phyloP scores from a whole-genome alignment of 306 rosid genomes.

The Gynostemma pentaphyllum region DNA sequence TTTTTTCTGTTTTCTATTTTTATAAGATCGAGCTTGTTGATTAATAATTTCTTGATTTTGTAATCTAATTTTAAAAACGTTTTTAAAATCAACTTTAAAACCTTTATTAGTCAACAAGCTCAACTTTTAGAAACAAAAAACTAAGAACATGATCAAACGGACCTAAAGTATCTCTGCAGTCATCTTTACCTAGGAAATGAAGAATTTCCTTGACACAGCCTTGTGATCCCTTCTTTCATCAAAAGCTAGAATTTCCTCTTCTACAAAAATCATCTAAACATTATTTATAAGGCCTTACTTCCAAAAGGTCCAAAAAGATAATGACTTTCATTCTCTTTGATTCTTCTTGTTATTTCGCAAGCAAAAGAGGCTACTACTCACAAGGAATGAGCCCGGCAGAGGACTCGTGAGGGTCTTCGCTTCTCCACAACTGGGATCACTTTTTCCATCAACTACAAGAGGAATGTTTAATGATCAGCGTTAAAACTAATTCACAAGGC shows the following conservation, averaged over 20 bases:
- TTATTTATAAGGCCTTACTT: neutral
- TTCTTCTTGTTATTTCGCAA: neutral
- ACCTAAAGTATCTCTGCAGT: neutral
- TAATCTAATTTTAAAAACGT: no score
- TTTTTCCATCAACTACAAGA: constrained; percentile 2
- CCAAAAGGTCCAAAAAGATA: neutral
- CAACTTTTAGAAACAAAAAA: no score
- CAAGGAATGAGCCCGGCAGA: neutral
- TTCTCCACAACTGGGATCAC: constrained; percentile 8
- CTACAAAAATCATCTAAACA: neutral
- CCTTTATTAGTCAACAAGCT: no score
- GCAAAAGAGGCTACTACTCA: neutral
- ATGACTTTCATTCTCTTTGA: neutral
- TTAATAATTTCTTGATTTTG: no score
- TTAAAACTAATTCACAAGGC: neutral
- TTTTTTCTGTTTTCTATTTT: no score
- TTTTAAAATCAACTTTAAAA: no score
- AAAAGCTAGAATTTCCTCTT: neutral
- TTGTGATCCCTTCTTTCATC: neutral
- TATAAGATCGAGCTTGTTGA: no score
- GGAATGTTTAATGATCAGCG: neutral
- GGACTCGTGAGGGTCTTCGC: neutral
- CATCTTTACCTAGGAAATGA: neutral
- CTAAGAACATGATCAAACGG: no score
- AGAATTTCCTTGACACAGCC: neutral